Evolutionary conservation across 495 filamentous ascomycete genomes (phyloP), one percentile per base, ranked within the genome.

Genomic region (Monascus purpureus): DNA sequence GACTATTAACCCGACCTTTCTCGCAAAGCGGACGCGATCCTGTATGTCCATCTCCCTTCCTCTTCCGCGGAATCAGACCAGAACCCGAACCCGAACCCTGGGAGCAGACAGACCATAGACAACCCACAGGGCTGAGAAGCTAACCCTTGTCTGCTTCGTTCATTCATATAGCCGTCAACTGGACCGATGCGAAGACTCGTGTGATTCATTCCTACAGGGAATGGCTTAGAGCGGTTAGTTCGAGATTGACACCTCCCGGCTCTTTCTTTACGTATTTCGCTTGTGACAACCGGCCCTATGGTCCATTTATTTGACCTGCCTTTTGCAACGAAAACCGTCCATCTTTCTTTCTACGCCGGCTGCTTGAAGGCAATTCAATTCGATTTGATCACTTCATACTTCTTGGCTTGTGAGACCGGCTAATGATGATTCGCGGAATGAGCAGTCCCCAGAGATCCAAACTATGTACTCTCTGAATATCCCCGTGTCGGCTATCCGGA

Each of bases 371-470:
- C n/a, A n/a, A n/a, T n/a, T n/a, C n/a, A n/a, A n/a, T n/a, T n/a
- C n/a, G n/a, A n/a, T n/a, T n/a, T n/a, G n/a, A n/a, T n/a, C n/a
- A n/a, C n/a, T n/a, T n/a, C n/a, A n/a, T n/a, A n/a, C n/a, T n/a
- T n/a, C n/a, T n/a, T n/a, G n/a, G n/a, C n/a, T n/a, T n/a, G n/a
- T n/a, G n/a, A n/a, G n/a, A n/a, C n/a, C n/a, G n/a, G 14, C 13
- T 8, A 6, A 30, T 25, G 12, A 18, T 33, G 19, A 26, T 24
- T n/a, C n/a, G 12, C 6, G 6, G 24, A 29, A 14, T 31, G 4
- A 31, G 35, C 51, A 97, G 90, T 86, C 85, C 32, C 88, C 90
- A 20, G 87, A 95, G 53, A 83, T 96, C 48, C 88, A 94, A 53
- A 77, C 74, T 35, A 93, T 93, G 82, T 97, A 97, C 70, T 77